Base-by-base conservation (phyloP, 208 protist species). In the Trypanosoma mega region DNA sequence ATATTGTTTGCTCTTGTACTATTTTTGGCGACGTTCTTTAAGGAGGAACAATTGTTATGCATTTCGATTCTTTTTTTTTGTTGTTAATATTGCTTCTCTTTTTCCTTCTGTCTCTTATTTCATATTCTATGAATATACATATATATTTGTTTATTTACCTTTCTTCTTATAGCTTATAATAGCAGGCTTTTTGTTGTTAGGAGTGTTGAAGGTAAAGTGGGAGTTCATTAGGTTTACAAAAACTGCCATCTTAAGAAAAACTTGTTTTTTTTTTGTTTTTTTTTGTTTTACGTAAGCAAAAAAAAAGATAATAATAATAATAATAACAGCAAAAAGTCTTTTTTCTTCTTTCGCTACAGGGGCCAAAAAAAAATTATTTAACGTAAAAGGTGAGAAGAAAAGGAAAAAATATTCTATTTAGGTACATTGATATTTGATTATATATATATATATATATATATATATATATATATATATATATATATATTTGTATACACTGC, bases 391-490 rank as follows among this genome's bases (percentile, higher is more conserved):
- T n/a, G n/a, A n/a, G n/a, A n/a, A n/a, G n/a, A n/a, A n/a, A n/a
- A n/a, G n/a, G n/a, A n/a, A n/a, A n/a, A n/a, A n/a, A n/a, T n/a
- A n/a, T n/a, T n/a, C n/a, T n/a, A n/a, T n/a, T n/a, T n/a, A n/a
- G n/a, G n/a, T n/a, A n/a, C n/a, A n/a, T n/a, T n/a, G n/a, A n/a
- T n/a, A n/a, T n/a, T n/a, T n/a, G n/a, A n/a, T n/a, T n/a, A n/a
- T 58, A 56, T 68, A 68, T 58, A 31, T 27, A 30, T 20, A 59
- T 51, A 63, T 62, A 63, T 68, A 63, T 66, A 63, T 66, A 63
- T 68, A 63, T 68, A 50, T 31, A 6, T 50, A n/a, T 50, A 50
- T 50, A 50, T 50, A 14, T 50, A 7, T 50, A 50, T 50, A n/a
- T 50, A 14, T 50, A 14, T 50, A 14, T n/a, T 14, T 50, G 45